Evolutionary conservation across 2,329 filamentous ascomycete species (phyloP), one percentile per base, ranked within the genome.

Genomic region (Harringtonia aguacate): DNA sequence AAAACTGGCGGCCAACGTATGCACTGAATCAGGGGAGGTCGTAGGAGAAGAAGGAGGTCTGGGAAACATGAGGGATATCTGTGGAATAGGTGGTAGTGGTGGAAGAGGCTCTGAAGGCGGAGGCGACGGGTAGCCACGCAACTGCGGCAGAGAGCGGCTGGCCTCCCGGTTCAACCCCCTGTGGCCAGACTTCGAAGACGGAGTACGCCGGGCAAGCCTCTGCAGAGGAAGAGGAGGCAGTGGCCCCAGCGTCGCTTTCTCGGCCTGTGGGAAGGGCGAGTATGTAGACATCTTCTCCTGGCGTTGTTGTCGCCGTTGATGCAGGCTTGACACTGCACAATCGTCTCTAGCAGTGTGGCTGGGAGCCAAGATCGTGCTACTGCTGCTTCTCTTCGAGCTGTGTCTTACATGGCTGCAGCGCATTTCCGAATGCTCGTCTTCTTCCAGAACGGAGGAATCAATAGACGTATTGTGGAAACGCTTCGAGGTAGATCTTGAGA

Each of bases 111-210:
- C 48, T 9, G 44, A 18, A 2, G 47, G 49, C 5, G 45, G 43
- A 8, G 44, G 48, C 12, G 39, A 36, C 3, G 20, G 18, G 8
- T 42, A 10, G 14, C 15, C 36, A 4, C 44, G 47, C 7, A 52
- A 28, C 22, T 51, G 50, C 12, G 50, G 50, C 29, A 50, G 34
- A 3, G 50, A 27, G 12, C 48, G 48, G 31, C 43, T 48, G 10
- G 47, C 18, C 7, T 42, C 40, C 13, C 40, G 29, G 20, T 44
- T 49, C 13, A 51, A 45, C 2, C 36, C 39, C 12, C 24, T 33
- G 20, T 21, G 36, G 24, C 37, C 30, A 17, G n/a, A n/a, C n/a
- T 21, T 21, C 14, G 34, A 12, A 17, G 20, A 10, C 5, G 27
- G 18, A 14, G 17, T 2, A 14, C 24, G 6, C 7, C 12, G 4